These are phyloP conservation scores for Carex sylvatica DNA, from an alignment of 202 grass and related monocot genomes.

Conservation along the genomic window DNA sequence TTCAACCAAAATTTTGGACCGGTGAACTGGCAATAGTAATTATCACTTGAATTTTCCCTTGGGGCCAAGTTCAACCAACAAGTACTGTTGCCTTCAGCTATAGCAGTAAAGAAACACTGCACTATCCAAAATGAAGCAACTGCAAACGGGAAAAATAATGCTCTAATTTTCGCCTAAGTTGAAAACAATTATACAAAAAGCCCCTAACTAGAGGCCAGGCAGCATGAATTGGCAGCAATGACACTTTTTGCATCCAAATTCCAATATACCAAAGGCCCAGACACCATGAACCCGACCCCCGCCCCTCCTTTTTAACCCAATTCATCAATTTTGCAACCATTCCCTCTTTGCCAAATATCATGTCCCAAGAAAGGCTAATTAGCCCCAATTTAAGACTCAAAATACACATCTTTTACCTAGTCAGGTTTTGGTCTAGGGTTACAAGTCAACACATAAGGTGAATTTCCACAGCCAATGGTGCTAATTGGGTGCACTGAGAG, in stretches of 20 bases:
- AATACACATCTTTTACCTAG: constrained; percentile 11
- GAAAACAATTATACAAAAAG: constrained; percentile 26
- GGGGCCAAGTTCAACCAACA: background rate
- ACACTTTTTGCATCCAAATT: background rate
- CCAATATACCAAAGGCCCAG: background rate
- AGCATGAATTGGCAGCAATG: constrained; percentile 11
- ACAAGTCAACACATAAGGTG: constrained; percentile 23
- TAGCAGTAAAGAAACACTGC: background rate
- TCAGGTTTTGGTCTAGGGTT: constrained; percentile 10
- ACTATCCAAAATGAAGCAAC: background rate
- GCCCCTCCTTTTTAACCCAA: background rate
- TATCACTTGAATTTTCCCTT: background rate
- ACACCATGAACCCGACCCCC: background rate
- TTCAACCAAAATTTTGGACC: background rate
- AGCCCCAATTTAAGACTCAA: constrained; percentile 7
- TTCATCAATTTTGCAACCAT: background rate
- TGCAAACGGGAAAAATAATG: background rate
- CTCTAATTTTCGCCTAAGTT: background rate
- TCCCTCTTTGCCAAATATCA: background rate
- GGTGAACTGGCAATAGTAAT: background rate
- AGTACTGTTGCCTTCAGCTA: background rate
- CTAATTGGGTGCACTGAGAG: constrained; percentile 47
- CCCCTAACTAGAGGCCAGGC: background rate
- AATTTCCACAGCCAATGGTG: background rate
- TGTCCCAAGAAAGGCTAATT: background rate